Evolutionary conservation across 768 basidiomycete genomes (phyloP), one percentile per base, ranked within the genome.

Genomic region (Lactarius pseudohatsudake): DNA sequence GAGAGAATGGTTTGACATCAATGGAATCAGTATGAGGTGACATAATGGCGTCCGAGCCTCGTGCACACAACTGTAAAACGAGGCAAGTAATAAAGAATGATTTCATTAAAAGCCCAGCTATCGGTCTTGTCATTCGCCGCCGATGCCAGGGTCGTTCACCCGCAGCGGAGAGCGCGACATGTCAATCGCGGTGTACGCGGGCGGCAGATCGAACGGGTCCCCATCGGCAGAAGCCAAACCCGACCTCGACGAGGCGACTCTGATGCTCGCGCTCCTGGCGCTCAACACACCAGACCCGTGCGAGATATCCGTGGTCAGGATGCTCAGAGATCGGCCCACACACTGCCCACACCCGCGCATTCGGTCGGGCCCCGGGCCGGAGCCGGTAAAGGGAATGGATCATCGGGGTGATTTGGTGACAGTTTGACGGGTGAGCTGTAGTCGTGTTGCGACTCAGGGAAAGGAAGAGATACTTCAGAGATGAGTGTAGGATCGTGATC

Each of bases 151-250:
- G 11, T 50, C 61, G 20, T 30, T 59, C 36, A 15, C 38, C 4
- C 7, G 64, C 10, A 56, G 41, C 20, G 58, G 41, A 18, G 68
- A 59, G 60, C 53, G 57, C 8, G 53, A 9, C 41, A 59, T 28
- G 26, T 26, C 26, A 26, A 26, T 26, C 26, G 26, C 26, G 26
- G 26, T 69, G 61, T 70, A 70, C 11, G 69, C 69, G 3, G 67
- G 67, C 2, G 62, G 69, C 38, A 61, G 6, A 32, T 69, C 67
- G 28, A 50, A 70, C 20, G 41, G 62, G 7, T 59, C 61, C 7
- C 11, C 57, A 3, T 40, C 47, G 26, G 34, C 61, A 45, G 57
- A 59, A 18, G 41, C 28, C 30, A 38, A 47, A 36, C 40, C 50
- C 15, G 62, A 56, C 7, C 30, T 40, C 8, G 41, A 36, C 26